phyloP scores from a whole-genome alignment of 495 filamentous ascomycete species.

The Penicillium salamii region DNA sequence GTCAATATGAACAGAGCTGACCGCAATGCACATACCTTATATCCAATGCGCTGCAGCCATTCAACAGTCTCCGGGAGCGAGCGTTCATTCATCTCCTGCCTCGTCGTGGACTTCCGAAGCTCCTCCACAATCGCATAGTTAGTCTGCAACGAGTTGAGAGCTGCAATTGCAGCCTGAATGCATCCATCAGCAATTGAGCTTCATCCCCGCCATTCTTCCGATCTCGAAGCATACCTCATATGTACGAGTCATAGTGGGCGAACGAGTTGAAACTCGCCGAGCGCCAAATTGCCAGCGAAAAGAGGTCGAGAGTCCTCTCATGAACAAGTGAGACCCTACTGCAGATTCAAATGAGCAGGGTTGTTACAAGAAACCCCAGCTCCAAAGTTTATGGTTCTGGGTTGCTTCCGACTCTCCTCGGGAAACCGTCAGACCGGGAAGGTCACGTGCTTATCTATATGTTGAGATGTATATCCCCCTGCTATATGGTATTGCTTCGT shows the following conservation, averaged over 20 bases:
- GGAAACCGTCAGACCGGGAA: slow-evolving; percentile 24
- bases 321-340: slow-evolving; percentile 20
- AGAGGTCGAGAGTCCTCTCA: slow-evolving; percentile 23
- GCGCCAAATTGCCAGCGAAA: slow-evolving; percentile 16
- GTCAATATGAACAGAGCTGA: background rate
- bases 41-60: slow-evolving; percentile 75
- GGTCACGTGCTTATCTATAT: slow-evolving; percentile 21
- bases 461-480: too few species aligned
- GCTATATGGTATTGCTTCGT: too few species aligned
- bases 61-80: slow-evolving; percentile 74
- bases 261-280: slow-evolving; percentile 31
- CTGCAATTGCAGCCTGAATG: slow-evolving; percentile 70
- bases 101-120: slow-evolving; percentile 58
- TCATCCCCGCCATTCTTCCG: background rate
- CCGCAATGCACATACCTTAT: slow-evolving; percentile 55
- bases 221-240: slow-evolving; percentile 36
- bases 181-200: slow-evolving; percentile 7
- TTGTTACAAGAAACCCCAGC: slow-evolving; percentile 22
- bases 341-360: slow-evolving; percentile 18
- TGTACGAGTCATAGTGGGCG: slow-evolving; percentile 40
- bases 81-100: slow-evolving; percentile 61
- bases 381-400: slow-evolving; percentile 17
- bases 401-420: slow-evolving; percentile 23
- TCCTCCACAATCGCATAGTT: slow-evolving; percentile 77
- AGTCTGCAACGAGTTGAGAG: slow-evolving; percentile 87